A percentile compares a stretch with the other conserved stretches of the same genome.
phyloP scores from a whole-genome alignment of 306 rosid genomes.

The Rosa rugosa region DNA sequence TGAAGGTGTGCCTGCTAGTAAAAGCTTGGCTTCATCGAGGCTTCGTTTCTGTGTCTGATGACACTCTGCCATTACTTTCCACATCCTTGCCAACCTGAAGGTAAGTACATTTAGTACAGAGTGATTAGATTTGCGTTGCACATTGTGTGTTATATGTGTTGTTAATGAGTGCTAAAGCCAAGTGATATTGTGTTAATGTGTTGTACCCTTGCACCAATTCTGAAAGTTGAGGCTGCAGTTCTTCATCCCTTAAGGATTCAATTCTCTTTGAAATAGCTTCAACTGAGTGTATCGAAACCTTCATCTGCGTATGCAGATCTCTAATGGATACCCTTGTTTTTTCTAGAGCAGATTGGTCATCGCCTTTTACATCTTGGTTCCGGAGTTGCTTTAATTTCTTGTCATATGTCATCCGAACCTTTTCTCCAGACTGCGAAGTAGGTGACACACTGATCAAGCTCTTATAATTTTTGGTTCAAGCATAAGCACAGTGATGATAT shows the following conservation, averaged over 20 bases:
- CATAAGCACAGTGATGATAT: neutral
- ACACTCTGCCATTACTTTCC: conserved; percentile 94
- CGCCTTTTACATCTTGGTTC: conserved; percentile 75
- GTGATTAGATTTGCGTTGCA: neutral
- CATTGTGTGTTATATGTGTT: neutral
- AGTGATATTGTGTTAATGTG: conserved; percentile 5
- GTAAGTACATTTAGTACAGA: neutral
- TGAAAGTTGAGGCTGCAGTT: conserved; percentile 87
- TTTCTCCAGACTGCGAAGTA: conserved; percentile 74
- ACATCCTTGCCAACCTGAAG: conserved; percentile 81
- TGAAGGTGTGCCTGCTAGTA: conserved; percentile 67
- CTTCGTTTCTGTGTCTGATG: conserved; percentile 73
- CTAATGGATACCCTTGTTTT: conserved; percentile 70
- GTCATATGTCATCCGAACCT: conserved; percentile 73
- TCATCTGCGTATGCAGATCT: conserved; percentile 82
- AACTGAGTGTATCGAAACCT: conserved; percentile 86
- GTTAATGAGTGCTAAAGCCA: neutral
- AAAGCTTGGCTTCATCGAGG: conserved; percentile 71
- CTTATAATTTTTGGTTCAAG: neutral
- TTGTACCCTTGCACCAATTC: conserved; percentile 70
- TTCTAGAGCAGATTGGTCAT: conserved; percentile 59
- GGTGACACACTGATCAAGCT: conserved; percentile 24
- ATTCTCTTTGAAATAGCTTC: conserved; percentile 82
- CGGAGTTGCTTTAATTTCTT: conserved; percentile 67
- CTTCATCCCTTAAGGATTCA: conserved; percentile 83